Conservation (phyloP, 306 rosid genomes). For the Mucuna pruriens region DNA sequence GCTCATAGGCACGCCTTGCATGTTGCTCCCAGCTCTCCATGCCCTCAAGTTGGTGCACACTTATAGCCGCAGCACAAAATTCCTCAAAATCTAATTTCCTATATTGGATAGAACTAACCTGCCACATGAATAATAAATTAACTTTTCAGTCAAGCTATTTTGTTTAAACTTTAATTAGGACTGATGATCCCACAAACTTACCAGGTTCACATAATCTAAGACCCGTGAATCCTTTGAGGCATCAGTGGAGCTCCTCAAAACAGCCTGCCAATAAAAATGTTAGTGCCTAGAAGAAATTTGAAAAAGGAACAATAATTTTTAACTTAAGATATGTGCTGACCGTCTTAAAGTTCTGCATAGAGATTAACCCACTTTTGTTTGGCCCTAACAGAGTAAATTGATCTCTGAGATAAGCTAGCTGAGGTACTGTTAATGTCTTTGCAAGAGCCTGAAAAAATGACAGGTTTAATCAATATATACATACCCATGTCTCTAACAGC, state of each 20-base stretch:
- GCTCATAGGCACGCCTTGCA: constrained; percentile 81
- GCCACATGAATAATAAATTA: constrained; percentile 27
- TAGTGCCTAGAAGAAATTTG: constrained; percentile 30
- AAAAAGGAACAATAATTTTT: background rate
- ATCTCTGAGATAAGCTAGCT: constrained; percentile 66
- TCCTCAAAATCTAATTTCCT: constrained; percentile 87
- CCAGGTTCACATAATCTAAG: constrained; percentile 62
- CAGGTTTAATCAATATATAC: constrained; percentile 7
- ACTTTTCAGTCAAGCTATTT: background rate
- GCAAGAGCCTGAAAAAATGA: constrained; percentile 67
- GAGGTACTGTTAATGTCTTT: constrained; percentile 66
- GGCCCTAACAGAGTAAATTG: constrained; percentile 71
- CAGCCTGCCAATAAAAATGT: constrained; percentile 56
- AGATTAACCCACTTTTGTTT: constrained; percentile 71
- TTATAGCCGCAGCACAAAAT: constrained; percentile 83
- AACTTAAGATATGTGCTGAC: constrained; percentile 46
- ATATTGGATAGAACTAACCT: constrained; percentile 83
- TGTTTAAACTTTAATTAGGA: background rate
- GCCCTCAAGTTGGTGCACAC: constrained; percentile 89
- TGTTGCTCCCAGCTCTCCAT: constrained; percentile 83
- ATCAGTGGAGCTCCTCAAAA: constrained; percentile 62
- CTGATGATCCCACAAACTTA: constrained; percentile 26
- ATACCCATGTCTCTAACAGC: constrained; percentile 21
- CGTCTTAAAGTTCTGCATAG: constrained; percentile 81
- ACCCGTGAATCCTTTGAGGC: constrained; percentile 77